Conservation (phyloP, 306 rosid species). For the Acacia crassicarpa region DNA sequence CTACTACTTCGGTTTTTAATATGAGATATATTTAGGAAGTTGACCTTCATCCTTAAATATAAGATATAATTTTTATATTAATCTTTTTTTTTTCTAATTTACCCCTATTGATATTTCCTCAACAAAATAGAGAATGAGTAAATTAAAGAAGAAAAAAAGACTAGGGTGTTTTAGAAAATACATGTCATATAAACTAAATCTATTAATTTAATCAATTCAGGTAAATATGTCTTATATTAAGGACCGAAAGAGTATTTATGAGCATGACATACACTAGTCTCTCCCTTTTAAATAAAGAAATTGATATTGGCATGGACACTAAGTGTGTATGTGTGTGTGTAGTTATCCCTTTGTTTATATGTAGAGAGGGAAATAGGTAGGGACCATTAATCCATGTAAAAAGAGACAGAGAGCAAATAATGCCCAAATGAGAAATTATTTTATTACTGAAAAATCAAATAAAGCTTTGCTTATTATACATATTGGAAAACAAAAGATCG, state of each 20-base stretch:
- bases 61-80: too few relatives aligned
- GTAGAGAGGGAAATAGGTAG: slow-evolving; percentile 33
- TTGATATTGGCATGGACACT: not conserved
- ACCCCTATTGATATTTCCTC: too few relatives aligned
- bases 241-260: fast-evolving
- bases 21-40: fast-evolving
- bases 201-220: too few relatives aligned
- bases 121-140: fast-evolving
- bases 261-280: too few relatives aligned
- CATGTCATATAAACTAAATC: too few relatives aligned
- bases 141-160: too few relatives aligned
- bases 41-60: too few relatives aligned
- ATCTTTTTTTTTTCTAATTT: too few relatives aligned
- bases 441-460: slow-evolving; percentile 17
- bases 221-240: too few relatives aligned
- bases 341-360: not conserved
- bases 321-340: not conserved
- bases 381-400: slow-evolving; percentile 33
- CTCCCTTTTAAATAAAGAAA: not conserved
- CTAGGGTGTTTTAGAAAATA: too few relatives aligned
- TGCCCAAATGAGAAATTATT: slow-evolving; percentile 42
- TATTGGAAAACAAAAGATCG: slow-evolving; percentile 30
- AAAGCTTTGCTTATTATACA: not conserved
- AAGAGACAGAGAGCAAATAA: slow-evolving; percentile 40
- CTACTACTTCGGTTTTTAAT: too few relatives aligned